A percentile compares a stretch with the other conserved stretches of the same genome.
These are phyloP conservation scores for Ceriops zippeliana DNA, from an alignment of 345 rosid species.

Conservation along the genomic window DNA sequence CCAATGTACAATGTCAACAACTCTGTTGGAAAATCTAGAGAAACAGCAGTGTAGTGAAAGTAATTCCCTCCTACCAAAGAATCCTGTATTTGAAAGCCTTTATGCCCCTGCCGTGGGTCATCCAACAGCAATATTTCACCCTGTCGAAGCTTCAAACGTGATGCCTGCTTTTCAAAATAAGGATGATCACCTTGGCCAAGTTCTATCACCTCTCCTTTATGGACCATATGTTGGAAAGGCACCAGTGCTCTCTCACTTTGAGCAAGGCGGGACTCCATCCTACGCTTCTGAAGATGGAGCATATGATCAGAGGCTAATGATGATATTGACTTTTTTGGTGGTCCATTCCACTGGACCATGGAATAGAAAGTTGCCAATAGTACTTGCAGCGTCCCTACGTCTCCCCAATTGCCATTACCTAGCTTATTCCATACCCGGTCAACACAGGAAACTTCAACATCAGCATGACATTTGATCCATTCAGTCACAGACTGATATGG, in stretches of 20 bases:
- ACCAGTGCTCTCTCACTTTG: conserved; percentile 37
- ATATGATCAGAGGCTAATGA: conserved; percentile 48
- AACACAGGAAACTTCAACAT: conserved; percentile 45
- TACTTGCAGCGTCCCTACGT: conserved; percentile 52
- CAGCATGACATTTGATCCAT: conserved; percentile 53
- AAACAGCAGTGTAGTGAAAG: conserved; percentile 40
- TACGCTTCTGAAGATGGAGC: conserved; percentile 49
- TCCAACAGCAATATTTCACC: conserved; percentile 51
- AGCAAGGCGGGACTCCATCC: conserved; percentile 33
- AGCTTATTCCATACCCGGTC: conserved; percentile 59
- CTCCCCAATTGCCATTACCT: conserved; percentile 64
- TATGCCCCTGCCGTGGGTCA: conserved; percentile 42
- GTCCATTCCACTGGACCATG: conserved; percentile 47
- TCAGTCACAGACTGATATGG: conserved; percentile 40
- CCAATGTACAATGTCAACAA: conserved; percentile 47
- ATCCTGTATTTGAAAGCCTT: conserved; percentile 47
- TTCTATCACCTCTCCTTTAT: conserved; percentile 49
- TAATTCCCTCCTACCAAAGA: conserved; percentile 40
- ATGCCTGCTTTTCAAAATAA: conserved; percentile 28
- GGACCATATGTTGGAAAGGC: conserved; percentile 27
- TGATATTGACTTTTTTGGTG: conserved; percentile 50
- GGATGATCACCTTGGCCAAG: conserved; percentile 29
- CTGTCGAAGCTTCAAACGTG: conserved; percentile 30
- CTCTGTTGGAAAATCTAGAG: conserved; percentile 33
- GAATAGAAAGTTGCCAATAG: conserved; percentile 56